Base-by-base conservation (phyloP, 192 early-diverging fungal genomes). In the Tieghemiomyces parasiticus region DNA sequence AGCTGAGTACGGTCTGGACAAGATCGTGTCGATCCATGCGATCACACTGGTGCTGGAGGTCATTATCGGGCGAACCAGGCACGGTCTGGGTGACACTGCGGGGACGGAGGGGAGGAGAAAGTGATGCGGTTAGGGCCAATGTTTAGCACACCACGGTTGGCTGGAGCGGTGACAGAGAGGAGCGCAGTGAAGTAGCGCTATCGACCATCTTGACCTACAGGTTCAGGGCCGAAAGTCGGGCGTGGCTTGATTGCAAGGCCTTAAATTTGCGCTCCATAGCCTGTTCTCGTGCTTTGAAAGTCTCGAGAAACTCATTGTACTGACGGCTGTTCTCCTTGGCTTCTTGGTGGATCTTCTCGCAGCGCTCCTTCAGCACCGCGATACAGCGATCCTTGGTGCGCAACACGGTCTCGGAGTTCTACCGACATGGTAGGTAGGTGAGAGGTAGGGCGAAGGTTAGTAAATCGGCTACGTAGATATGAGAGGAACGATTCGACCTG, bases 11-110 rank as follows among this genome's bases (percentile, higher is more conserved):
- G n/a, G 49, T 26, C 49, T 50, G 49, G 2, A 50, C 26, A 26
- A 50, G 49, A 26, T 50, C 49, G 12, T 50, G 22, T 10, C 49
- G 49, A 50, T 50, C 22, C 49, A 50, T 50, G 49, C n/a, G n/a
- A n/a, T n/a, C n/a, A n/a, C n/a, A n/a, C n/a, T n/a, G n/a, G n/a
- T n/a, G n/a, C n/a, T n/a, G n/a, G n/a, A n/a, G n/a, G n/a, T n/a
- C n/a, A n/a, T n/a, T n/a, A n/a, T n/a, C n/a, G n/a, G n/a, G n/a
- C n/a, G n/a, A n/a, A n/a, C n/a, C n/a, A 3, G n/a, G 22, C n/a
- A 50, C 22, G 2, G 49, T 25, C 49, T 50, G 49, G 22, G 22
- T 50, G 49, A 50, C 26, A 3, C 49, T 50, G 26, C 12, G n/a
- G n/a, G n/a, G n/a, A n/a, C n/a, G n/a, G n/a, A n/a, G n/a, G n/a